These are phyloP conservation scores for Pseudogymnoascus sp. DNA, from an alignment of 2,329 filamentous ascomycete species.

Conservation along the genomic window DNA sequence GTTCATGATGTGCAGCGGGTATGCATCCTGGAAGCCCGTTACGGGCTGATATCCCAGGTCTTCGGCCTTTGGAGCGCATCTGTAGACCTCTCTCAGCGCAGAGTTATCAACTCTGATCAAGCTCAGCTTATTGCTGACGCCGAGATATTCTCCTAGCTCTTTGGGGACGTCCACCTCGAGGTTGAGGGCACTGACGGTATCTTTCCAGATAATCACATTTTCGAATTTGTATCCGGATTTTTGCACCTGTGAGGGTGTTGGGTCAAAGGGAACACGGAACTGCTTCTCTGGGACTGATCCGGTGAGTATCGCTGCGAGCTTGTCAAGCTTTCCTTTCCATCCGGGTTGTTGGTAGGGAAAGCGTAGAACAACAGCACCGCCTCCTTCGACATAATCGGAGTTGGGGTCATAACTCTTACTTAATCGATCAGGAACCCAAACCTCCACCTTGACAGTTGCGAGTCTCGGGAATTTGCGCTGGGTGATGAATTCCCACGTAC, in stretches of 20 bases:
- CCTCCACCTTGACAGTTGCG: slow-evolving; percentile 57
- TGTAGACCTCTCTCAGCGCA: slow-evolving; percentile 48
- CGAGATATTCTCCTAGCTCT: slow-evolving; percentile 57
- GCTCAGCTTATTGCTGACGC: slow-evolving; percentile 55
- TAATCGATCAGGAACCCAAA: slow-evolving; percentile 60
- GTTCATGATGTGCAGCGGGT: slow-evolving; percentile 61
- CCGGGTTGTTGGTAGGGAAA: slow-evolving; percentile 54
- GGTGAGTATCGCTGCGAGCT: slow-evolving; percentile 42
- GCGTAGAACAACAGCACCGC: slow-evolving; percentile 55
- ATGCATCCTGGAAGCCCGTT: slow-evolving; percentile 64
- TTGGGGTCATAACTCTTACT: slow-evolving; percentile 41
- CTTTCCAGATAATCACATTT: slow-evolving; percentile 57
- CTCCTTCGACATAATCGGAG: slow-evolving; percentile 40
- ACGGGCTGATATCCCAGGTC: slow-evolving; percentile 55
- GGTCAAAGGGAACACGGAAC: slow-evolving; percentile 58
- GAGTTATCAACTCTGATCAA: slow-evolving; percentile 60
- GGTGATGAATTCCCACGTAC: slow-evolving; percentile 63
- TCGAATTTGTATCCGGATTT: slow-evolving; percentile 50
- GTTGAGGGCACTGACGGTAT: slow-evolving; percentile 46
- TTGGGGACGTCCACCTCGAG: slow-evolving; percentile 49
- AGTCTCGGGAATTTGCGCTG: slow-evolving; percentile 61
- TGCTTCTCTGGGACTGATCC: slow-evolving; percentile 50
- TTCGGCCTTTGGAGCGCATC: slow-evolving; percentile 49
- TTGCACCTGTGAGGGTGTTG: slow-evolving; percentile 47
- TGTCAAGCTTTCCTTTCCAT: slow-evolving; percentile 38